Percentiles rank a stretch among this genome's conserved stretches.
phyloP scores from a whole-genome alignment of 2,329 filamentous ascomycete species.

The Ophiostoma novo-ulmi region DNA sequence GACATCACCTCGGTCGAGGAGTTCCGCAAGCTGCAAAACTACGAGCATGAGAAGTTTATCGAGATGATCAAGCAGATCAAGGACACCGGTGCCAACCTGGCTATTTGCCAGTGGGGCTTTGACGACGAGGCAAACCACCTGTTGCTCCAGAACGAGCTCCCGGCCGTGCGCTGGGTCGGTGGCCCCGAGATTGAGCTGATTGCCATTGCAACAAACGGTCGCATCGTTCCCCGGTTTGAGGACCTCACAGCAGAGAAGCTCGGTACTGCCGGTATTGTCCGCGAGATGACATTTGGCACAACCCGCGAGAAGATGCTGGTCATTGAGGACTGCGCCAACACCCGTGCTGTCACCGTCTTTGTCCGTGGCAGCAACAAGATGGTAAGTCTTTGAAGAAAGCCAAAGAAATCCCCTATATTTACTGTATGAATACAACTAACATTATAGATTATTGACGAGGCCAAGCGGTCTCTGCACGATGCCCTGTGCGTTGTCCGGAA shows the following conservation, averaged over 20 bases:
- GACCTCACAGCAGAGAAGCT: conserved; percentile 89
- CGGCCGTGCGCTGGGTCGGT: conserved; percentile 95
- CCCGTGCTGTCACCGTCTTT: conserved; percentile 90
- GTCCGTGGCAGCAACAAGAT: conserved; percentile 99
- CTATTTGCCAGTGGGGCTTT: conserved; percentile 99
- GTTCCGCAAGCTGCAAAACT: conserved; percentile 95
- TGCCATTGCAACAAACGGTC: conserved; percentile 95
- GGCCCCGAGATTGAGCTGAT: conserved; percentile 98
- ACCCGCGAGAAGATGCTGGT: conserved; percentile 99
- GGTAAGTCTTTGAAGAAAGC: conserved; percentile 34
- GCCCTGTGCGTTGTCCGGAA: conserved; percentile 97
- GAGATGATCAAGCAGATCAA: conserved; percentile 99
- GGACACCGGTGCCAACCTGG: conserved; percentile 91
- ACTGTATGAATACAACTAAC: conserved; percentile 4
- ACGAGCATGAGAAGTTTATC: conserved; percentile 92
- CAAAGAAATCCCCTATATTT: too few species aligned
- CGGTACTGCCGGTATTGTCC: conserved; percentile 79
- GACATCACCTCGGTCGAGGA: conserved; percentile 96
- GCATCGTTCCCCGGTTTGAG: conserved; percentile 96
- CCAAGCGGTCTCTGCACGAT: conserved; percentile 94
- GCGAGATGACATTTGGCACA: conserved; percentile 94
- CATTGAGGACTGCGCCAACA: conserved; percentile 98
- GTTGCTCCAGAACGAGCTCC: conserved; percentile 89
- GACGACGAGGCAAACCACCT: conserved; percentile 98
- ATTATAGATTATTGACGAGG: conserved; percentile 89